Percentiles rank a stretch among this genome's conserved stretches.
Evolutionary conservation across 176 grass and related monocot genomes (phyloP).

Genomic region (Neostapfia colusana): DNA sequence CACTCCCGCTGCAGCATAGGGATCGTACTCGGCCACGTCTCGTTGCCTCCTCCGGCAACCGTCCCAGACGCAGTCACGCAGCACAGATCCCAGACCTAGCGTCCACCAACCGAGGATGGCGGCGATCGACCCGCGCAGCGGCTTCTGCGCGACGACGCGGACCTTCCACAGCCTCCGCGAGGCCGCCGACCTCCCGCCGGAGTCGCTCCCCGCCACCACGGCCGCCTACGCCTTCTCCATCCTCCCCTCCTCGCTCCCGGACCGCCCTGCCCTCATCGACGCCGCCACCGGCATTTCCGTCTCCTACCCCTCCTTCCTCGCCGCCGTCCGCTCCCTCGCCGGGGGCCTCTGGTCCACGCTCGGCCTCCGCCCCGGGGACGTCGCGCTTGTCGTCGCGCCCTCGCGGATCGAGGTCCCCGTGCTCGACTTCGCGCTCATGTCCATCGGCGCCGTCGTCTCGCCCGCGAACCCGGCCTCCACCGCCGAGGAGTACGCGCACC

Average conservation of each 20-base stretch:
- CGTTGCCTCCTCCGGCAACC: neutral
- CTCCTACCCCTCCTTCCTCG: conserved; percentile 61
- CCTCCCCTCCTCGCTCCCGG: conserved; percentile 45
- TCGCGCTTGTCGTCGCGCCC: conserved; percentile 53
- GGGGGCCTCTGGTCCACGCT: conserved; percentile 45
- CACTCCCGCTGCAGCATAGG: neutral
- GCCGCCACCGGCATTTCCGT: conserved; percentile 47
- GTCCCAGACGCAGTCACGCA: neutral
- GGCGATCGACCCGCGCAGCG: conserved; percentile 47
- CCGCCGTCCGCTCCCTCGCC: conserved; percentile 51
- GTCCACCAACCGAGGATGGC: neutral
- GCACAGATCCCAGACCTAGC: neutral
- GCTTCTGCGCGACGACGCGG: conserved; percentile 50
- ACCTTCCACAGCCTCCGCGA: conserved; percentile 69
- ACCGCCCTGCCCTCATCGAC: conserved; percentile 52
- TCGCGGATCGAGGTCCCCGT: conserved; percentile 56
- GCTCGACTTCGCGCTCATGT: conserved; percentile 66
- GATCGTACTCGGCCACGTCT: neutral
- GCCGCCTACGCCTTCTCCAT: conserved; percentile 52
- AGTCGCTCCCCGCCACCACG: conserved; percentile 51
- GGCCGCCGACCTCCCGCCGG: conserved; percentile 29
- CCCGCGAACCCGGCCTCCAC: conserved; percentile 61
- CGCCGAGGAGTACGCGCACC: conserved; percentile 52
- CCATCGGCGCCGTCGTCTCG: conserved; percentile 70
- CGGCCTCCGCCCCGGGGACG: conserved; percentile 45